A percentile compares a stretch with the other conserved stretches of the same genome.
Evolutionary conservation across 2,329 filamentous ascomycete species (phyloP).

Genomic region (Alternaria sp.): DNA sequence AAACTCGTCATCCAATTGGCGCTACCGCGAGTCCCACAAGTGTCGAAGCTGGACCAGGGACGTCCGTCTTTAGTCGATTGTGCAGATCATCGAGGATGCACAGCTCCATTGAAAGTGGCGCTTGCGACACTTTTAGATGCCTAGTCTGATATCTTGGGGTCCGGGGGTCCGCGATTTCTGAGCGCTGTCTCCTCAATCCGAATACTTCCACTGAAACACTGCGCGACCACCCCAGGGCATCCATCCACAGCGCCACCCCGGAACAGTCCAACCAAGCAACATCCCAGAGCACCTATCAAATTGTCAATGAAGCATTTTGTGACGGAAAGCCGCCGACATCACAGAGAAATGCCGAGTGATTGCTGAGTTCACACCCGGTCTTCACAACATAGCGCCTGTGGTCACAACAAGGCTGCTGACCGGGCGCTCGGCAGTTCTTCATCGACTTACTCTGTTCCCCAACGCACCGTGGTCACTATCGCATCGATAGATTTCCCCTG

Average conservation of each 20-base stretch:
- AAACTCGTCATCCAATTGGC: conserved; percentile 2
- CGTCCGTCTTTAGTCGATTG: background rate
- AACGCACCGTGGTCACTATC: background rate
- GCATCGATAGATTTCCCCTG: conserved; percentile 10
- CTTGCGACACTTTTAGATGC: conserved; percentile 3
- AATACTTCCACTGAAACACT: conserved; percentile 2
- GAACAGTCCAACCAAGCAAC: conserved; percentile 9
- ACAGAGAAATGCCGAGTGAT: conserved; percentile 9
- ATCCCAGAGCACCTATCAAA: conserved; percentile 7
- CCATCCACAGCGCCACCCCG: conserved; percentile 5
- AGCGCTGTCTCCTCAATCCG: background rate
- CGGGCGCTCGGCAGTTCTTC: conserved; percentile 2
- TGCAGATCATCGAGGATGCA: conserved; percentile 8
- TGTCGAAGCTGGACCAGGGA: conserved; percentile 2
- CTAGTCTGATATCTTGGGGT: conserved; percentile 1
- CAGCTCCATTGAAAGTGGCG: conserved; percentile 3
- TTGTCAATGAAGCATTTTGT: background rate
- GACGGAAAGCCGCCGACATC: background rate
- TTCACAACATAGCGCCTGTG: background rate
- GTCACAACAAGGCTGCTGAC: conserved; percentile 3
- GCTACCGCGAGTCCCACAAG: conserved; percentile 2
- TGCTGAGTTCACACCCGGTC: background rate
- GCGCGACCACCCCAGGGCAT: conserved; percentile 3
- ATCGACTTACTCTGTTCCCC: background rate
- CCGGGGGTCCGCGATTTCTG: conserved; percentile 1